phyloP scores from a whole-genome alignment of 176 grass and related monocot species.

The Phyllostachys edulis region DNA sequence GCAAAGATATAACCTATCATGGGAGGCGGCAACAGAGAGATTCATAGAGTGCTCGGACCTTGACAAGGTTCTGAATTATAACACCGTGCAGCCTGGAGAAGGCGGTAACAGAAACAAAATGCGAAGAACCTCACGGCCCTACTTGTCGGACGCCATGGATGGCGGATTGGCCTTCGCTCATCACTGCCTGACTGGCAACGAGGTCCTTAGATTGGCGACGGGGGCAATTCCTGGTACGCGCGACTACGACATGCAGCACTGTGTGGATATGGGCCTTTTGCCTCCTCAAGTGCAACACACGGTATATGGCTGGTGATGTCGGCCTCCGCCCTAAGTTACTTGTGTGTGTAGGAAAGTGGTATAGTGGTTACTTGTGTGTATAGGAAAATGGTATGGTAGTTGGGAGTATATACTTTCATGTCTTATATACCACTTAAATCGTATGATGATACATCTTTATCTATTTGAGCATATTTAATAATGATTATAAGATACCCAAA shows the following conservation, averaged over 20 bases:
- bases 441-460: too few relatives aligned
- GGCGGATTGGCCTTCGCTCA: conserved; percentile 64
- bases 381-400: too few relatives aligned
- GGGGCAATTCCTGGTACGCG: conserved; percentile 60
- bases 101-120: conserved; percentile 25
- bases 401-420: too few relatives aligned
- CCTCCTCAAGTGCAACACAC: conserved; percentile 51
- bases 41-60: conserved; percentile 74
- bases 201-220: conserved; percentile 59
- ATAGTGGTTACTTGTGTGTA: too few relatives aligned
- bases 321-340: neutral
- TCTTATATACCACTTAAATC: too few relatives aligned
- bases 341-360: too few relatives aligned
- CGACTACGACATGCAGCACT: conserved; percentile 58
- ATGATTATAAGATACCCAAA: too few relatives aligned
- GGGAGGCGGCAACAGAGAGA: conserved; percentile 75
- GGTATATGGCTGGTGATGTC: conserved; percentile 39
- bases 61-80: conserved; percentile 52
- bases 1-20: conserved; percentile 68
- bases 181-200: conserved; percentile 59
- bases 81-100: conserved; percentile 4
- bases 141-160: conserved; percentile 42
- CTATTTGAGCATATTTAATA: too few relatives aligned
- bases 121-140: conserved; percentile 8
- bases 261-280: conserved; percentile 60